Percentiles rank a stretch among this genome's conserved stretches.
phyloP scores from a whole-genome alignment of 768 basidiomycete species.

The Pisolithus sp. region DNA sequence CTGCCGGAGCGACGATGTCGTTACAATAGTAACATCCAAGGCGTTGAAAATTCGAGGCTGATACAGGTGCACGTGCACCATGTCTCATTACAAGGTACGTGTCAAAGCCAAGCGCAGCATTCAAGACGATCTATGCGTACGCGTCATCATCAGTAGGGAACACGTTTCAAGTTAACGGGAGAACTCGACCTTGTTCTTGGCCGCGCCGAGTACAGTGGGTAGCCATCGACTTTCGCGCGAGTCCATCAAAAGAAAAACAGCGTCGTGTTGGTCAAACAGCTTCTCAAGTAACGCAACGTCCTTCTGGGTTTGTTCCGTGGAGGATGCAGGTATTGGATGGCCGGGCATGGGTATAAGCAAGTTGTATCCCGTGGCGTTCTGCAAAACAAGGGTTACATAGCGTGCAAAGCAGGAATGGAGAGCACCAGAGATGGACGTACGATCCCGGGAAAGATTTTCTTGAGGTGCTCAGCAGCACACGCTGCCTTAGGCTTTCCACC shows the following conservation, averaged over 20 bases:
- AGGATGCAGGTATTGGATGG: slow-evolving; percentile 71
- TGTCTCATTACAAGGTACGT: slow-evolving; percentile 97
- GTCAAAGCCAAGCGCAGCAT: slow-evolving; percentile 93
- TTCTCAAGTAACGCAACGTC: slow-evolving; percentile 69
- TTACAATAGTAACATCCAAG: slow-evolving; percentile 98
- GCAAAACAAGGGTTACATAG: not conserved
- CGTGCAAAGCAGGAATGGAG: not conserved
- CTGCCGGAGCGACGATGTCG: slow-evolving; percentile 92
- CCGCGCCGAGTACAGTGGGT: slow-evolving; percentile 80
- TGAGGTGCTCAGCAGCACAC: slow-evolving; percentile 78
- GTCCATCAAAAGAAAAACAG: slow-evolving; percentile 91
- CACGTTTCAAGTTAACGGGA: not conserved
- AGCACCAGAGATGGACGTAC: slow-evolving; percentile 40
- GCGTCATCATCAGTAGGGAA: not conserved
- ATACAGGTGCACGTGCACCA: slow-evolving; percentile 51
- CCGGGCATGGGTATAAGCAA: slow-evolving; percentile 96
- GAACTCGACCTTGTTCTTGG: slow-evolving; percentile 69
- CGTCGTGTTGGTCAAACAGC: slow-evolving; percentile 83
- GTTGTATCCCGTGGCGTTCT: slow-evolving; percentile 78
- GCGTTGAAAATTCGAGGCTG: slow-evolving; percentile 25
- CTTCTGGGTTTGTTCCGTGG: slow-evolving; percentile 50
- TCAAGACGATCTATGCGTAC: slow-evolving; percentile 69
- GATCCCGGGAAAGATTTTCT: slow-evolving; percentile 88
- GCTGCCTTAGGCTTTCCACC: slow-evolving; percentile 94
- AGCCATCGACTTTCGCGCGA: slow-evolving; percentile 97